These are phyloP conservation scores for Penicillium hesseltinei DNA, from an alignment of 2,329 filamentous ascomycete genomes.

Conservation along the genomic window DNA sequence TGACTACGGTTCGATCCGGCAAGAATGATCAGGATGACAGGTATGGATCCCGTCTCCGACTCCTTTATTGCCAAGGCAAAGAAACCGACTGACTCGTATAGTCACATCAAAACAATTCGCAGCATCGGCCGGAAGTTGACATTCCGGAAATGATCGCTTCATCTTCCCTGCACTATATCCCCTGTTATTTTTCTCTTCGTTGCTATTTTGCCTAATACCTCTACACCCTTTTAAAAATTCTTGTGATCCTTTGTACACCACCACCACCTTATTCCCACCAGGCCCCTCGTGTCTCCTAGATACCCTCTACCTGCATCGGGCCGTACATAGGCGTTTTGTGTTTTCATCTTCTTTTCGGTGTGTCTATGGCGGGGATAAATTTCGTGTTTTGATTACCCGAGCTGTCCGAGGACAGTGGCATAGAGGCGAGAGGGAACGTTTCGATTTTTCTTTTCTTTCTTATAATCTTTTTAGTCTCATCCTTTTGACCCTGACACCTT, in stretches of 20 bases:
- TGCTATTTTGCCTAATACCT: constrained; percentile 8
- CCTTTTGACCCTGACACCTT: neutral
- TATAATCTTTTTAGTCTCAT: neutral
- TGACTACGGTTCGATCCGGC: constrained; percentile 25
- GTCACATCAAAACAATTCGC: constrained; percentile 36
- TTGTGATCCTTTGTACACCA: constrained; percentile 8
- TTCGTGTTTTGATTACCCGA: constrained; percentile 1
- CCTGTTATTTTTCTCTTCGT: neutral
- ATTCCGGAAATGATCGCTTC: constrained; percentile 20
- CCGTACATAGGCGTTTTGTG: constrained; percentile 27
- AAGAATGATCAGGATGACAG: constrained; percentile 33
- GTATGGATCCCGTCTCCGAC: constrained; percentile 22
- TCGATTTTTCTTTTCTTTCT: neutral
- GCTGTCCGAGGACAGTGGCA: constrained; percentile 2
- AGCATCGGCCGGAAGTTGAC: constrained; percentile 40
- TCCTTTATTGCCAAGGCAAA: neutral
- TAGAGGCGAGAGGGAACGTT: constrained; percentile 23
- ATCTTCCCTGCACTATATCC: neutral
- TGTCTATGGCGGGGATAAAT: constrained; percentile 1
- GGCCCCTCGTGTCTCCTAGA: constrained; percentile 19
- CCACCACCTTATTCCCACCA: neutral
- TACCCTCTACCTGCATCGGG: constrained; percentile 24
- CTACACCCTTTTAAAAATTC: constrained; percentile 1
- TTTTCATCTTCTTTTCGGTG: constrained; percentile 1
- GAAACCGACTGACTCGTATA: constrained; percentile 13